phyloP scores from a whole-genome alignment of 1,284 basidiomycete species.

The Marasmius sp. region DNA sequence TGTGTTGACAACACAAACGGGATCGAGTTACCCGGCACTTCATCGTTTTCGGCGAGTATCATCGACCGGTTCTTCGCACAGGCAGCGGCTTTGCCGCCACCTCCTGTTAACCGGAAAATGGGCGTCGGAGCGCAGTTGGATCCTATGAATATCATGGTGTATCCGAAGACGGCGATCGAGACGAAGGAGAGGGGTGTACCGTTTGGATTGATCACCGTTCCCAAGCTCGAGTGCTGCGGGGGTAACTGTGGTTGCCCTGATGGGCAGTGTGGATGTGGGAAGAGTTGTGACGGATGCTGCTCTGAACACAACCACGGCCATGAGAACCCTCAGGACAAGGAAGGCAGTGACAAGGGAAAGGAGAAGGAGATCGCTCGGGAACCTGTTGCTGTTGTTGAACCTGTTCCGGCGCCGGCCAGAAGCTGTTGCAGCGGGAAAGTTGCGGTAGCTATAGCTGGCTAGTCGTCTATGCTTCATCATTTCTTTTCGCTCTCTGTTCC shows the following conservation, averaged over 20 bases:
- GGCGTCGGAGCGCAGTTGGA: slow-evolving; percentile 38
- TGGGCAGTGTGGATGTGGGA: slow-evolving; percentile 51
- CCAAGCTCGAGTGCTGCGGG: slow-evolving; percentile 67
- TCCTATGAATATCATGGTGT: slow-evolving; percentile 49
- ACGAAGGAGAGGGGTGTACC: slow-evolving; percentile 36
- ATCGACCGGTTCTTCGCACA: slow-evolving; percentile 64
- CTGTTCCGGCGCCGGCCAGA: neutral
- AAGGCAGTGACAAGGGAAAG: neutral
- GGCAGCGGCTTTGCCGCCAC: slow-evolving; percentile 59
- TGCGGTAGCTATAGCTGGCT: neutral
- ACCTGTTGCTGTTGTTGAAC: neutral
- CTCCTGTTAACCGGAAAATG: slow-evolving; percentile 44
- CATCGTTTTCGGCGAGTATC: slow-evolving; percentile 27
- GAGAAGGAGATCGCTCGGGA: neutral
- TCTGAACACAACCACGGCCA: slow-evolving; percentile 22
- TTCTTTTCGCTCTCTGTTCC: no score
- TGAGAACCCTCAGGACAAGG: slow-evolving; percentile 5
- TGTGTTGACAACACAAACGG: slow-evolving; percentile 57
- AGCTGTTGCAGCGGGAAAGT: slow-evolving; percentile 12
- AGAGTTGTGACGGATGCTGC: slow-evolving; percentile 52
- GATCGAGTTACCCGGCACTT: slow-evolving; percentile 38
- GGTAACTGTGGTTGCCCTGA: slow-evolving; percentile 56
- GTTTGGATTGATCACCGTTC: slow-evolving; percentile 53
- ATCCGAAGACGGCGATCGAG: slow-evolving; percentile 37
- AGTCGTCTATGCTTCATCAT: no score